A percentile compares a stretch with the other conserved stretches of the same genome.
Conservation (phyloP, 1,284 basidiomycete species). For the Phylloboletellus chloephorus region DNA sequence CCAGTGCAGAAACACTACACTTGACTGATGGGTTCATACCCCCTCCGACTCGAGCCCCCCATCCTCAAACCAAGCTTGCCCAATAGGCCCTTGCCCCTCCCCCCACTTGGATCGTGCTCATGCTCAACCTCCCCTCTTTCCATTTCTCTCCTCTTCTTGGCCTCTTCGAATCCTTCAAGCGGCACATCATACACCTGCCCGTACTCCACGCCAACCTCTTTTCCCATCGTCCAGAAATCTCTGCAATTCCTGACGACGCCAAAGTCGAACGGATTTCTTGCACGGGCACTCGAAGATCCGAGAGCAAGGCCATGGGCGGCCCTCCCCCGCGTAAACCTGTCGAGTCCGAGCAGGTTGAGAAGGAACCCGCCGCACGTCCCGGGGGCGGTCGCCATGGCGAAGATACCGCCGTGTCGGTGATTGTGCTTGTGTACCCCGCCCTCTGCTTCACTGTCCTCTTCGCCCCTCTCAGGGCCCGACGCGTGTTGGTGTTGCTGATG, state of each 20-base stretch:
- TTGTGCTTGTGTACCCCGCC: slow-evolving; percentile 38
- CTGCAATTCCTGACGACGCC: slow-evolving; percentile 84
- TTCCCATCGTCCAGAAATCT: slow-evolving; percentile 91
- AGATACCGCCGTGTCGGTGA: slow-evolving; percentile 39
- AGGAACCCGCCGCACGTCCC: slow-evolving; percentile 54
- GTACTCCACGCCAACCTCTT: slow-evolving; percentile 86
- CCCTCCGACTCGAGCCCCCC: slow-evolving; percentile 32
- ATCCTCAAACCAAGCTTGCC: slow-evolving; percentile 38
- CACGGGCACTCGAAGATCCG: slow-evolving; percentile 29
- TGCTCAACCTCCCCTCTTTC: slow-evolving; percentile 38
- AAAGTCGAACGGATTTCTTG: slow-evolving; percentile 88
- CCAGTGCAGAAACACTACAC: no score
- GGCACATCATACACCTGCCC: slow-evolving; percentile 87
- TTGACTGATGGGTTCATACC: slow-evolving; percentile 35
- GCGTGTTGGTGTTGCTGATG: slow-evolving; percentile 41
- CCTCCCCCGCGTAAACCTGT: slow-evolving; percentile 87
- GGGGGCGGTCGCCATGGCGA: slow-evolving; percentile 27
- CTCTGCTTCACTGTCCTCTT: slow-evolving; percentile 56
- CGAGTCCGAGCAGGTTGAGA: slow-evolving; percentile 86
- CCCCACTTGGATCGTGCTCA: slow-evolving; percentile 41
- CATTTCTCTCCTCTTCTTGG: slow-evolving; percentile 49
- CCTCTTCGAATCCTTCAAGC: slow-evolving; percentile 71
- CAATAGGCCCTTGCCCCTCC: slow-evolving; percentile 40
- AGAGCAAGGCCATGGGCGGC: slow-evolving; percentile 76
- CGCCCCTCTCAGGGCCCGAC: slow-evolving; percentile 31